Evolutionary conservation across 306 rosid species (phyloP), one percentile per base, ranked within the genome.

Genomic region (Prosopis cineraria): DNA sequence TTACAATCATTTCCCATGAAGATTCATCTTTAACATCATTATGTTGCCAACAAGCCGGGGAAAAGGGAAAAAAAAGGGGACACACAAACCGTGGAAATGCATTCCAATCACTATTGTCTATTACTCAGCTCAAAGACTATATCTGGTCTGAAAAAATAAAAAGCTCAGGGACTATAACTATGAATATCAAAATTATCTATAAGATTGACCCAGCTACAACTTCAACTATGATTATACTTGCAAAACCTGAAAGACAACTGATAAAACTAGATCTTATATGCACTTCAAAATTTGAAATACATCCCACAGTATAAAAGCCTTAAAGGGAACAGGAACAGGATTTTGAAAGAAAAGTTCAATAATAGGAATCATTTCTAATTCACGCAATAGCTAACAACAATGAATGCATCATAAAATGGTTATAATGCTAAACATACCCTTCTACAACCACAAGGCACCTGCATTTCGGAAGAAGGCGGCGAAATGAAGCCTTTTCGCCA

Each of bases 381-480:
- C 70, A 74, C 67, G 60, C 37, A 47, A 41, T 41, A 71, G 43
- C 58, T 31, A 50, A 20, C 10, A 37, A 64, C 22, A 66, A 56
- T 60, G 30, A 74, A 70, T 56, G 71, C 22, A 64, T 14, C 47
- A 25, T 16, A 55, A 58, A 45, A 45, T 22, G 34, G 72, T 9
- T 55, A 53, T 27, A 79, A 67, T 34, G 64, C 11, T 36, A 79
- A 20, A 52, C 90, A 76, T 86, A 91, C 97, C 98, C 97, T 80
- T 88, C 93, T 30, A 90, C 88, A 53, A 90, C 90, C 76, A 93
- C 90, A 68, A 91, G 90, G 84, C 98, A 91, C 81, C 95, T 84
- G 84, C 60, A 88, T 87, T 88, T 91, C 59, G 98, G 95, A n/a
- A 88, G 66, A 48, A 91, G 79, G 30, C 95, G 93, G 10, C 91